Evolutionary conservation across 257 asterid genomes (phyloP).

Genomic region (Haberlea rhodopensis): DNA sequence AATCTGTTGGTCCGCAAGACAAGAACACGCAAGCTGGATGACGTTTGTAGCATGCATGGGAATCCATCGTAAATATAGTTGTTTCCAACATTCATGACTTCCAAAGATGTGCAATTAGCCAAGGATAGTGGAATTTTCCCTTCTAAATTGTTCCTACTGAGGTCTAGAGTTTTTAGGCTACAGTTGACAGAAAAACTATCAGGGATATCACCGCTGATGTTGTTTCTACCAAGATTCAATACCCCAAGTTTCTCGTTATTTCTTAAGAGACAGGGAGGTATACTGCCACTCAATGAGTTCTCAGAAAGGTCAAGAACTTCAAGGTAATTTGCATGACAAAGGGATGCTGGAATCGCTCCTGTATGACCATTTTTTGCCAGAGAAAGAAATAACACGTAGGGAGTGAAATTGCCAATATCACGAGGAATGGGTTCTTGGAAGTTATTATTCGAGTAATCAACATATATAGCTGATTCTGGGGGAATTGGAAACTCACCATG

Average conservation of each 20-base stretch:
- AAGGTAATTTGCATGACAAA: slow-evolving; percentile 35
- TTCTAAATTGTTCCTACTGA: slow-evolving; percentile 35
- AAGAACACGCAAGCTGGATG: slow-evolving; percentile 18
- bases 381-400: slow-evolving; percentile 29
- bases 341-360: slow-evolving; percentile 40
- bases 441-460: slow-evolving; percentile 44
- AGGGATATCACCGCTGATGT: slow-evolving; percentile 31
- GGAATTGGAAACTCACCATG: slow-evolving; percentile 38
- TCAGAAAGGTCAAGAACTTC: slow-evolving; percentile 47
- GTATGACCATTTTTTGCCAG: slow-evolving; percentile 35
- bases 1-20: slow-evolving; percentile 15
- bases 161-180: slow-evolving; percentile 37
- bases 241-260: slow-evolving; percentile 25
- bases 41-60: slow-evolving; percentile 32
- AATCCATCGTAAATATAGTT: slow-evolving; percentile 35
- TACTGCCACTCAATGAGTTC: slow-evolving; percentile 35
- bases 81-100: slow-evolving; percentile 41
- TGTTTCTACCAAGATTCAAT: slow-evolving; percentile 39
- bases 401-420: slow-evolving; percentile 12
- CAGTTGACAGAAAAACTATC: slow-evolving; percentile 31
- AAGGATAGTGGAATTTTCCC: slow-evolving; percentile 43
- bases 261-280: slow-evolving; percentile 40
- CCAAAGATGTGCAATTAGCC: slow-evolving; percentile 39
- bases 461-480: slow-evolving; percentile 28
- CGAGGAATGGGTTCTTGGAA: slow-evolving; percentile 34